These are phyloP conservation scores for Pancytospora epiphaga DNA, from an alignment of 371 early-diverging fungal genomes.

Conservation along the genomic window DNA sequence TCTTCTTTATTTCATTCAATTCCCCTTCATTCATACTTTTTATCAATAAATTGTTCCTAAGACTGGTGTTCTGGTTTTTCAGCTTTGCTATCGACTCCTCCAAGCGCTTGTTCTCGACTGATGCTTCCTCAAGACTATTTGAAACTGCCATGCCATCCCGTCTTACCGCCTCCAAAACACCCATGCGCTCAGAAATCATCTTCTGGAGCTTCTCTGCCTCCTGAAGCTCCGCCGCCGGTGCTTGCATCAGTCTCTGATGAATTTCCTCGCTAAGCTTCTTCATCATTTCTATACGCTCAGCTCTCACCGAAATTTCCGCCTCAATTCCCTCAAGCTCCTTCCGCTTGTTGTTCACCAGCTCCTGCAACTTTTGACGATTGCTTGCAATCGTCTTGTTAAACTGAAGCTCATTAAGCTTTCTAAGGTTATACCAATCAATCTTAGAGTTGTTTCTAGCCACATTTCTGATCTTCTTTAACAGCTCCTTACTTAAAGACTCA, in stretches of 20 bases:
- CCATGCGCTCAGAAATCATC: constrained; percentile 11
- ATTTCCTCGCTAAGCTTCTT: background rate
- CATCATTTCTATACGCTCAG: constrained; percentile 13
- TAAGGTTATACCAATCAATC: constrained; percentile 49
- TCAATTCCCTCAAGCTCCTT: background rate
- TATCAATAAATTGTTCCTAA: background rate
- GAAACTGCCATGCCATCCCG: background rate
- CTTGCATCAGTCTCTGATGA: background rate
- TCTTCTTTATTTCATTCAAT: background rate
- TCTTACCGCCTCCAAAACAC: background rate
- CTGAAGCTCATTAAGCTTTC: constrained; percentile 45
- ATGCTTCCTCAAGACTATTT: constrained; percentile 1
- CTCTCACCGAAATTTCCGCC: background rate
- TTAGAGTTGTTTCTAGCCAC: constrained; percentile 43
- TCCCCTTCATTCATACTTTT: constrained; percentile 19
- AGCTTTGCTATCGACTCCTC: background rate
- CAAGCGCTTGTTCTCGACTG: background rate
- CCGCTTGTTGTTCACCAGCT: constrained; percentile 6
- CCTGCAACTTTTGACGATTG: constrained; percentile 14
- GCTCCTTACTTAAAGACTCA: constrained; percentile 12
- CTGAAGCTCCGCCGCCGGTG: constrained; percentile 6
- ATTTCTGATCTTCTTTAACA: constrained; percentile 36
- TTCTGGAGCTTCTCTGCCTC: constrained; percentile 16
- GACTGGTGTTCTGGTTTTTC: background rate
- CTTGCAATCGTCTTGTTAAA: constrained; percentile 41